Evolutionary conservation across 1,284 basidiomycete genomes (phyloP), one percentile per base, ranked within the genome.

Genomic region (Psilocybe mexicana): DNA sequence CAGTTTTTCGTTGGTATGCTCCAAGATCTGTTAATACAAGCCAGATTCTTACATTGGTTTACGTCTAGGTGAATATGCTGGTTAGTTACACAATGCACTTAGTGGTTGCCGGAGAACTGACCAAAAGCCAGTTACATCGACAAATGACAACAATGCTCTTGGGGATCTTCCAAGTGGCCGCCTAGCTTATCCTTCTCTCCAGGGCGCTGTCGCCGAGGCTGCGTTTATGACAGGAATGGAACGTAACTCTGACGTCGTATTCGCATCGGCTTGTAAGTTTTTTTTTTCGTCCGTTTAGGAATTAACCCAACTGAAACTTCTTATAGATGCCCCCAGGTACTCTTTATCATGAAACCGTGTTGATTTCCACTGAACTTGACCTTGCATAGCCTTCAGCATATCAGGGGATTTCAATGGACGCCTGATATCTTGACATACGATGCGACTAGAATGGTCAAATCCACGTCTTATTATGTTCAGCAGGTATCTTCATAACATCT

Each of bases 361-460:
- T 52, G 1, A 44, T 35, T 46, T 18, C 26, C 53, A 52, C 52
- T n/a, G 3, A 30, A 26, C 40, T 35, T 60, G 42, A 56, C 18
- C 54, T 55, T 47, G 49, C 54, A 43, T 58, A 69, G 72, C 61
- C 68, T 70, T 55, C 67, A 75, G 56, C 72, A 77, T 54, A 72
- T 76, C 60, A 70, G 67, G 54, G 65, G 65, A 43, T 74, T 69
- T 46, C 74, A 77, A 60, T 78, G 76, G 76, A 77, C 74, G 24
- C 76, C 76, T 26, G 76, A 78, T 63, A 70, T 77, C 45, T 63
- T 78, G 55, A 73, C 71, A 30, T 77, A 73, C 60, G 72, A 76
- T 61, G 70, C 74, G 5, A 70, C 66, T 43, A 62, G 65, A 36
- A 48, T 74, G 47, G 72, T 75, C 47, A 73, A 69, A 57, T 74